phyloP scores from a whole-genome alignment of 768 basidiomycete species.

The Russula vinacea region DNA sequence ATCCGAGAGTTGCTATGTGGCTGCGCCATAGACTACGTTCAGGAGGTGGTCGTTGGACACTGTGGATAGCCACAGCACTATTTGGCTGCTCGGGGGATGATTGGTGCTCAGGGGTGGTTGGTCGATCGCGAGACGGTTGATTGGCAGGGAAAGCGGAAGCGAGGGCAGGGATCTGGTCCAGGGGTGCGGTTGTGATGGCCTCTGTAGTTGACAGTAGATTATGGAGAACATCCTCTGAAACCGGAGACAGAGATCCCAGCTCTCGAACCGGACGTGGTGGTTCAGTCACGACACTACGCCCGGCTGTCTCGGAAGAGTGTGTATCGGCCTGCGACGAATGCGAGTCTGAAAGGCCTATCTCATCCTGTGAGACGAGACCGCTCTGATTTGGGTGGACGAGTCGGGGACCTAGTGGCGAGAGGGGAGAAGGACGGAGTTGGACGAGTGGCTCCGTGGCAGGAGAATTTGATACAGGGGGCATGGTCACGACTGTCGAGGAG shows the following conservation, averaged over 20 bases:
- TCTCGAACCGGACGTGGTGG: slow-evolving; percentile 36
- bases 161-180: slow-evolving; percentile 12
- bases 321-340: not conserved
- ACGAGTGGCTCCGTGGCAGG: not conserved
- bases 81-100: slow-evolving; percentile 9
- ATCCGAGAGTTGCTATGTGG: slow-evolving; percentile 15
- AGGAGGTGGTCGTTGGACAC: slow-evolving; percentile 26
- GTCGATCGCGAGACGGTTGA: not conserved
- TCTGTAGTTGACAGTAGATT: slow-evolving; percentile 17
- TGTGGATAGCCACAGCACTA: slow-evolving; percentile 5
- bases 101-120: slow-evolving; percentile 22
- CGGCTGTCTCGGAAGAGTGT: not conserved
- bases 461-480: not conserved
- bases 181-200: not conserved
- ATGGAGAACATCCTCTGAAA: slow-evolving; percentile 45
- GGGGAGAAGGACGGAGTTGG: not conserved
- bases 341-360: not conserved
- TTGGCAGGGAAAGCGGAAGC: slow-evolving; percentile 3
- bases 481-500: not conserved
- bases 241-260: slow-evolving; percentile 58
- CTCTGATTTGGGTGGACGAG: not conserved
- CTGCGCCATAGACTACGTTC: slow-evolving; percentile 28
- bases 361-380: not conserved
- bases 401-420: not conserved
- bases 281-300: not conserved